A percentile compares a stretch with the other conserved stretches of the same genome.
phyloP scores from a whole-genome alignment of 805 yeast species.

The Ogataea polymorpha region DNA sequence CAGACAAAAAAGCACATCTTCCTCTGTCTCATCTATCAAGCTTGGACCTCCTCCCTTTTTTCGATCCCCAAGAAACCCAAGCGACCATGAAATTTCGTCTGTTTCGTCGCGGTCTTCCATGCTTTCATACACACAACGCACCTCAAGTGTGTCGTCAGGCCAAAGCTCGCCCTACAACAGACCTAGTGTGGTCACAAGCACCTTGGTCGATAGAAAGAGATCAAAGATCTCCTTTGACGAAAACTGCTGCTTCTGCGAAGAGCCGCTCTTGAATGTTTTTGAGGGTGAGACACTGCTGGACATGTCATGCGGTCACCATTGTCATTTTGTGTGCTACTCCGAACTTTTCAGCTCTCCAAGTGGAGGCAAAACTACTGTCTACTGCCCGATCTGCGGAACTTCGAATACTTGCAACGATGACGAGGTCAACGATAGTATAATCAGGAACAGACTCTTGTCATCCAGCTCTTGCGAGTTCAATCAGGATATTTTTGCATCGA shows the following conservation, averaged over 20 bases:
- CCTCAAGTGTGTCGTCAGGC: constrained; percentile 14
- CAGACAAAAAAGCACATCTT: constrained; percentile 5
- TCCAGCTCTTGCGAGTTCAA: constrained; percentile 6
- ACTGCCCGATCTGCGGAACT: constrained; percentile 21
- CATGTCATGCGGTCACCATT: constrained; percentile 41
- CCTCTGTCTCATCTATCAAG: constrained; percentile 10
- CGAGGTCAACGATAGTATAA: constrained; percentile 15
- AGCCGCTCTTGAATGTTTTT: constrained; percentile 37
- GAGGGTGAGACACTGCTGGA: constrained; percentile 42
- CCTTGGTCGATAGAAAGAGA: constrained; percentile 8
- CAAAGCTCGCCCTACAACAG: constrained; percentile 16
- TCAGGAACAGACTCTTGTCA: constrained; percentile 12
- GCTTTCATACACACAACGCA: constrained; percentile 10
- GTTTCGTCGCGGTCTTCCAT: constrained; percentile 12
- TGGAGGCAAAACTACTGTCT: constrained; percentile 4
- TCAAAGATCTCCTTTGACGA: constrained; percentile 12
- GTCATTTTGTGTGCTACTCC: constrained; percentile 43
- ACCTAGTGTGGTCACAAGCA: constrained; percentile 9
- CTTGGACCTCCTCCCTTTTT: constrained; percentile 13
- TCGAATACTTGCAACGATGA: constrained; percentile 15
- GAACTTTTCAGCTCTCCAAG: constrained; percentile 23
- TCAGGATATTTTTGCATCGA: constrained; percentile 9
- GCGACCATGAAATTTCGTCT: constrained; percentile 11
- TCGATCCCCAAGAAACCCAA: constrained; percentile 5
- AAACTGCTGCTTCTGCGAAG: constrained; percentile 44